Evolutionary conservation across 2,329 filamentous ascomycete species (phyloP), one percentile per base, ranked within the genome.

Genomic region (Cordyceps fumosorosea): DNA sequence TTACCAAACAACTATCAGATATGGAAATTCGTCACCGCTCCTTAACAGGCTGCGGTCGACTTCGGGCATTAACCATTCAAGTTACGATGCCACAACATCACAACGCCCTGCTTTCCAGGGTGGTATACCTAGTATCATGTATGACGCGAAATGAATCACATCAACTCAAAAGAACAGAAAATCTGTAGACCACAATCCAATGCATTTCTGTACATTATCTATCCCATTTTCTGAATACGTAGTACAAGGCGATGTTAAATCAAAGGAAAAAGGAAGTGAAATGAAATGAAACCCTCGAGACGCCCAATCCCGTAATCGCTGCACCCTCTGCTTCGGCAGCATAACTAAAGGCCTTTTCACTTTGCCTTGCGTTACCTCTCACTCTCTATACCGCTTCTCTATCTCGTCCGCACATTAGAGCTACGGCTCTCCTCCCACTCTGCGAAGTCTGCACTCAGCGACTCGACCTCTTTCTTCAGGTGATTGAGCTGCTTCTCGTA

Each of bases 401-500:
- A 63, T 53, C 66, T 71, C 47, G 71, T 71, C 63, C 75, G 76
- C 18, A 75, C 68, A 26, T 71, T 67, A 14, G 77, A 74, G 65
- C 76, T 76, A 59, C 78, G 76, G 65, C 79, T 80, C 69, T 78
- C 79, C 66, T 84, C 80, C 82, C 83, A 85, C 29, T 80, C 76
- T 14, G 79, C 76, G 64, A 81, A 85, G 64, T 85, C 84, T 48
- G 80, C 78, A 67, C 82, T 83, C 66, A 87, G 78, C 56, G 83
- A 80, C 70, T 89, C 87, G 16, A 88, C 78, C 71, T 91, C 88
- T 71, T 87, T 88, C 74, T 87, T 89, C 65, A 96, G 78, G 71
- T 93, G 88, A 70, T 84, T 80, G 40, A 95, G 80, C 77, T 93
- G 90, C 72, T 87, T 89, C 72, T 93, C 88, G 73, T 93, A 93